Evolutionary conservation across 2,329 filamentous ascomycete genomes (phyloP), one percentile per base, ranked within the genome.

Genomic region (Bipolaris sorokiniana): DNA sequence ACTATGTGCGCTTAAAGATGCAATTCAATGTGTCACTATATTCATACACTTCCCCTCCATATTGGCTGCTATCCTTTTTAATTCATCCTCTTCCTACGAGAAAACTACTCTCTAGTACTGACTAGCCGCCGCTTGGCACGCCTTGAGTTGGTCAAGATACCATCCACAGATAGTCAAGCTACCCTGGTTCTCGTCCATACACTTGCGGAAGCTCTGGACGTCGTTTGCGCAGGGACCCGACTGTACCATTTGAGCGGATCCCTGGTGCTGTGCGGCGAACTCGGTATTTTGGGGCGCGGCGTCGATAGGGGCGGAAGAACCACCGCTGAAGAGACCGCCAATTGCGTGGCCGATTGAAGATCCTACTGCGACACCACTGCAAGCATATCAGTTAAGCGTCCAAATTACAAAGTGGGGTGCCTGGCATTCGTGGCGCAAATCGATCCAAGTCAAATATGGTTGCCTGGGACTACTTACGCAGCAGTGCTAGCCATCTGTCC

Each of bases 401-500:
- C 18, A 11, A 2, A 37, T 42, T 33, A 22, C 22, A 26, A 22
- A 16, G 22, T 28, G 22, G 6, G 15, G 31, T 23, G 9, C 7
- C 23, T 44, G 10, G 23, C 41, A 11, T 31, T 44, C 15, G 23
- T 42, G 40, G 22, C 22, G 22, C 40, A 44, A 42, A 44, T 22
- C 7, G 22, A 45, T 31, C 15, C 3, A n/a, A 7, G 18, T 18
- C 5, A 22, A 50, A 36, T 54, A 37, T 47, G 45, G 36, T 23
- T 47, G 44, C 56, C 33, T 46, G 38, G 18, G 5, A 34, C 13
- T 16, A 88, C 92, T 82, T 89, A 98, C 94, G 95, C 95, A 78
- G 95, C 95, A 56, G 95, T 99, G 76, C 89, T 92, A 66, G 95
- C 95, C 90, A 99, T 97, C 84, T 98, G 92, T 58, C 92, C 94